Base-by-base conservation (phyloP, 2,329 filamentous ascomycete genomes). In the Microsporum audouinii region DNA sequence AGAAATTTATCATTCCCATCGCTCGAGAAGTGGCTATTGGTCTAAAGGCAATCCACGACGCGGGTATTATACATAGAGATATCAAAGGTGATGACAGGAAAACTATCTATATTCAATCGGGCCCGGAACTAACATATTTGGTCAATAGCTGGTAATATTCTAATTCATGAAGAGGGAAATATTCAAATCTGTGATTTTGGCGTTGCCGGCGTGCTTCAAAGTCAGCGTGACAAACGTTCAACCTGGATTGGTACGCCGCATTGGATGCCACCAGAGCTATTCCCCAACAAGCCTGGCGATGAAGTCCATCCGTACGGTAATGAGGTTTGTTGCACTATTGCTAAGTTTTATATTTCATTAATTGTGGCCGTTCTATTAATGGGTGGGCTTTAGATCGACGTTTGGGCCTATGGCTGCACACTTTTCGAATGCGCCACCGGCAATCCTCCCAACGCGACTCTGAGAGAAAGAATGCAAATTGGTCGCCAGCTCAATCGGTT, bases 141-240 rank as follows among this genome's bases (percentile, higher is more conserved):
- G 17, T 3, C 17, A n/a, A 33, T 61, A 81, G 81, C 80, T 68
- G 83, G 82, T 60, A 87, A 87, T 65, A 78, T 87, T 14, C 76
- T 86, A 60, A 81, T 87, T 51, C 80, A 82, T 38, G 84, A 87
- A 71, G 80, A 84, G 65, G 84, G 84, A 5, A 76, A 79, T 38
- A 74, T 87, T 2, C 80, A 86, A 65, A 78, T 87, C 36, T 85
- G 84, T 68, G 84, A 87, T 66, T 87, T 87, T 67, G 84, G 84
- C 63, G 82, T 87, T 31, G 82, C 84, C 39, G 83, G 82, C n/a
- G 75, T 84, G 6, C 75, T 86, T 7, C 82, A 86, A 65, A 81
- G 79, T 2, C 78, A 82, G 61, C 75, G 78, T 60, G 80, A 82
- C 61, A 87, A 86, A 71, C 77, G 84, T 60, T 81, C 80, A 7